phyloP scores from a whole-genome alignment of 305 asterid species.

The Fraxinus sp. region DNA sequence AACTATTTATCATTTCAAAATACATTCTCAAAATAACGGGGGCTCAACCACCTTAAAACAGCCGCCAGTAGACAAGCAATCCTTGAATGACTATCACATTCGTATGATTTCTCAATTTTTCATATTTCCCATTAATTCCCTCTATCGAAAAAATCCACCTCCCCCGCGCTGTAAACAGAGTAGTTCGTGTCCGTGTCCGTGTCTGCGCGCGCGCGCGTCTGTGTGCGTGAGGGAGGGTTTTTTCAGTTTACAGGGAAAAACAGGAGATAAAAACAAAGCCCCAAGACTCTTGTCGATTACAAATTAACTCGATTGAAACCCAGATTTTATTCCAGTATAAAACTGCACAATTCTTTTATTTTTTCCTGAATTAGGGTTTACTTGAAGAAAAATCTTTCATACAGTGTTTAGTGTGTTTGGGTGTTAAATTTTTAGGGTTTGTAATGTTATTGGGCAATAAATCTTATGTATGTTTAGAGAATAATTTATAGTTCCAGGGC shows the following conservation, averaged over 20 bases:
- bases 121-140: constrained; percentile 18
- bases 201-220: constrained; percentile 16
- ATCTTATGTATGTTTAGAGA: constrained; percentile 27
- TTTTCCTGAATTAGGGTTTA: constrained; percentile 21
- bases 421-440: constrained; percentile 15
- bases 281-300: neutral
- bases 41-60: neutral
- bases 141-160: constrained; percentile 3
- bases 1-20: no score
- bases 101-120: neutral
- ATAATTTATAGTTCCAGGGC: constrained; percentile 37
- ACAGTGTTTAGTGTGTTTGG: constrained; percentile 16
- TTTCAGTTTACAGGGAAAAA: constrained; percentile 14
- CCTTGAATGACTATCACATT: constrained; percentile 29
- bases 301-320: constrained; percentile 1
- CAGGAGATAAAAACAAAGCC: neutral
- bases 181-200: constrained; percentile 7
- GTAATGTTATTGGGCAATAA: constrained; percentile 26
- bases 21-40: no score
- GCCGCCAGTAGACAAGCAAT: neutral
- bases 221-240: neutral
- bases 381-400: constrained; percentile 13
- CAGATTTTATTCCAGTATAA: neutral
- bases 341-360: neutral
- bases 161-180: constrained; percentile 27